Percentiles rank a stretch among this genome's conserved stretches.
Conservation (phyloP, 768 basidiomycete species). For the Suillus bovinus region DNA sequence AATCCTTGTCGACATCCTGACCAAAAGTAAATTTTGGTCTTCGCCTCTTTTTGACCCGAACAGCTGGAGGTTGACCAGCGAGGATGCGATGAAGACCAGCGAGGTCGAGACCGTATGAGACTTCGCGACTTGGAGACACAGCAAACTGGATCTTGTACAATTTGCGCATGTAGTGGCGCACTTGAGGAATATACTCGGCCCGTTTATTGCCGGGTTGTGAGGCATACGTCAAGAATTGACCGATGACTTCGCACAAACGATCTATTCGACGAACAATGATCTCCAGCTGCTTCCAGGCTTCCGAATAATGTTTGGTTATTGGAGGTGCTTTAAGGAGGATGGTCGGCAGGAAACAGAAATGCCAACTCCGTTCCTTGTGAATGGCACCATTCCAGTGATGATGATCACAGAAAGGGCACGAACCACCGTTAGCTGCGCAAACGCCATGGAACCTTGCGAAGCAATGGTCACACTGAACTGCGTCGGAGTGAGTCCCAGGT, state of each 20-base stretch:
- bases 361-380: conserved; percentile 79
- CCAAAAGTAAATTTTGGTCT: conserved; percentile 69
- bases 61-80: conserved; percentile 59
- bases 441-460: conserved; percentile 84
- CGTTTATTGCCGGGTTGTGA: conserved; percentile 70
- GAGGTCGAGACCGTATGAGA: conserved; percentile 81
- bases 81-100: conserved; percentile 82
- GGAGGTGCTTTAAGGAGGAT: conserved; percentile 75
- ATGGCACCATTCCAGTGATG: conserved; percentile 90
- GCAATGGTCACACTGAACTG: conserved; percentile 90
- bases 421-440: conserved; percentile 86
- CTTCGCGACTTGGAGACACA: conserved; percentile 78
- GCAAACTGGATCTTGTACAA: conserved; percentile 87
- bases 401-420: conserved; percentile 89
- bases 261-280: conserved; percentile 79
- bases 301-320: conserved; percentile 75
- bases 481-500: conserved; percentile 71
- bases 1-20: conserved; percentile 74
- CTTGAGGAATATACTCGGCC: conserved; percentile 76
- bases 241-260: conserved; percentile 70
- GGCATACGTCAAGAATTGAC: conserved; percentile 77
- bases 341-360: conserved; percentile 76
- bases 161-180: conserved; percentile 90
- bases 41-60: conserved; percentile 56
- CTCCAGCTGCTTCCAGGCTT: conserved; percentile 79